phyloP scores from a whole-genome alignment of 78 protist genomes.

The Planoprotostelium fungivorum region DNA sequence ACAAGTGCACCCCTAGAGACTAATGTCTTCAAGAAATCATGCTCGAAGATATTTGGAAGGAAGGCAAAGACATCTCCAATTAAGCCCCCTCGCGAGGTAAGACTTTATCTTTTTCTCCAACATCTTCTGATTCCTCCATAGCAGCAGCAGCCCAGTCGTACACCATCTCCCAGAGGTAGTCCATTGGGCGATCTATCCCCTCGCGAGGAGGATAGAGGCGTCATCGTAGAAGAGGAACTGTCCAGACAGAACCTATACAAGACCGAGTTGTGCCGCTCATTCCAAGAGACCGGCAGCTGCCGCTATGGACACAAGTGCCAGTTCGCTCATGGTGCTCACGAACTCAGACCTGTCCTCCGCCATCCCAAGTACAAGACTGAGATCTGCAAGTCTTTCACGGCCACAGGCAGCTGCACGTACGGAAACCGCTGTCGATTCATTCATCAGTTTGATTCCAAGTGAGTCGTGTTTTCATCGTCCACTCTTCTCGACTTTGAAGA shows the following conservation, averaged over 20 bases:
- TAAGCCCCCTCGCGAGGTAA: too few species aligned
- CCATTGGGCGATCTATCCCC: not conserved
- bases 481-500: too few species aligned
- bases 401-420: slow-evolving; percentile 67
- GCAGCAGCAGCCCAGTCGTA: too few species aligned
- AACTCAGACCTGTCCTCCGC: slow-evolving; percentile 59
- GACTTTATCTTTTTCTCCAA: too few species aligned
- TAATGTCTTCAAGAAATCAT: not conserved
- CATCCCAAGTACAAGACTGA: slow-evolving; percentile 83
- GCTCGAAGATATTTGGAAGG: not conserved
- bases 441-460: slow-evolving; percentile 4
- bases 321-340: slow-evolving; percentile 83
- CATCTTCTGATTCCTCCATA: too few species aligned
- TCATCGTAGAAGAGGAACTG: slow-evolving; percentile 37
- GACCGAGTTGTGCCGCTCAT: slow-evolving; percentile 85
- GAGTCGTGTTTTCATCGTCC: not conserved
- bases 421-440: slow-evolving; percentile 75
- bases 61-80: not conserved
- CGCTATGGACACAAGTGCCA: slow-evolving; percentile 80
- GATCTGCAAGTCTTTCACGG: slow-evolving; percentile 71
- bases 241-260: slow-evolving; percentile 67
- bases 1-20: too few species aligned
- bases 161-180: not conserved
- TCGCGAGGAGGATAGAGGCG: not conserved
- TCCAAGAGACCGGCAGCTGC: slow-evolving; percentile 70